phyloP scores from a whole-genome alignment of 2,329 filamentous ascomycete species.

The Cladophialophora carrionii region DNA sequence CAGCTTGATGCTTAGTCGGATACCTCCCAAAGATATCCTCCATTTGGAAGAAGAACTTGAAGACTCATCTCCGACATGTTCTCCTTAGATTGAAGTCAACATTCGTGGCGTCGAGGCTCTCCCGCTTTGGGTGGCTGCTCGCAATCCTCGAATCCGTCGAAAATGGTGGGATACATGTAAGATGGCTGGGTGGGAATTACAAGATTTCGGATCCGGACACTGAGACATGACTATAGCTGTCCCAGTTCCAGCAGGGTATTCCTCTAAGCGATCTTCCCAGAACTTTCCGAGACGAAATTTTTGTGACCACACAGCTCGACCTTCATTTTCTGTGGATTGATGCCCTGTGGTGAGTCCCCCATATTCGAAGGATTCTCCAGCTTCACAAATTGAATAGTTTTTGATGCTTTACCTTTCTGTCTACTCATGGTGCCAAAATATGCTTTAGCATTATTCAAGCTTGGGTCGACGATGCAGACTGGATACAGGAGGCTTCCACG shows the following conservation, averaged over 20 bases:
- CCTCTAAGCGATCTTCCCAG: background rate
- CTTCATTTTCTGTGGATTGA: slow-evolving; percentile 12
- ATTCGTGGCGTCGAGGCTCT: background rate
- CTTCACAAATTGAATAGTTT: background rate
- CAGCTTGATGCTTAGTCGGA: slow-evolving; percentile 1
- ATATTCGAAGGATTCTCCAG: background rate
- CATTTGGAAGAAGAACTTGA: background rate
- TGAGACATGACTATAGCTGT: slow-evolving; percentile 1
- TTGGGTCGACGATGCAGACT: background rate
- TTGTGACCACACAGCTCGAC: background rate
- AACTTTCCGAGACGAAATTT: slow-evolving; percentile 3
- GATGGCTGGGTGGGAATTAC: slow-evolving; percentile 3
- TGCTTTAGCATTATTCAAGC: slow-evolving; percentile 5
- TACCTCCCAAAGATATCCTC: slow-evolving; percentile 1
- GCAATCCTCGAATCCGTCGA: background rate
- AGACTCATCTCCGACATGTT: background rate
- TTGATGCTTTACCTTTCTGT: background rate
- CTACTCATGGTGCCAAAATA: background rate
- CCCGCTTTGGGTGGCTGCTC: slow-evolving; percentile 4
- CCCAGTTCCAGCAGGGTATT: background rate
- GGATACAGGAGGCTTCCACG: slow-evolving; percentile 5
- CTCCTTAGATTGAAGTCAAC: background rate
- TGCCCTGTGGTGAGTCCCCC: slow-evolving; percentile 7
- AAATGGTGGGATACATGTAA: slow-evolving; percentile 3
- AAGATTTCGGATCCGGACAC: slow-evolving; percentile 4